Conservation (phyloP, 495 filamentous ascomycete species). For the Ascobolus immersus region DNA sequence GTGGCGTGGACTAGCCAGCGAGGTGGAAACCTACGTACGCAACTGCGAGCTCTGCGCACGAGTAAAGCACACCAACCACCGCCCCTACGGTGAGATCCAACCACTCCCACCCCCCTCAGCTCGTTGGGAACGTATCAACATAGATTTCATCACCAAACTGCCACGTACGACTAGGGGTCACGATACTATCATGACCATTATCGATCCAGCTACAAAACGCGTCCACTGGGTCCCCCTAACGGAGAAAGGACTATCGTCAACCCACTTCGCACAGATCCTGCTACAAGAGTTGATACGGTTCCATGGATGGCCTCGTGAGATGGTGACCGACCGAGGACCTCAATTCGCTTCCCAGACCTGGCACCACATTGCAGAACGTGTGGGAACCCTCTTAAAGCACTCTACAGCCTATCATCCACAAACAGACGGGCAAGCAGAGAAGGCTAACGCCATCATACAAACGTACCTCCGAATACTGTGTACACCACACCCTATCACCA, state of each 20-base stretch:
- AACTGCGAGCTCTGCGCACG: not conserved
- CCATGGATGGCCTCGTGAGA: too few relatives aligned
- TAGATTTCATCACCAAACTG: constrained; percentile 4
- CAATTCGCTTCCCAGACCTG: too few relatives aligned
- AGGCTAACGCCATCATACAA: not conserved
- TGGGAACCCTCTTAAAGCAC: too few relatives aligned
- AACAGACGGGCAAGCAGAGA: not conserved
- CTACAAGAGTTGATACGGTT: too few relatives aligned
- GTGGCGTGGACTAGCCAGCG: not conserved
- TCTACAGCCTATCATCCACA: not conserved
- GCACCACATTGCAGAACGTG: too few relatives aligned
- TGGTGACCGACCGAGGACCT: too few relatives aligned
- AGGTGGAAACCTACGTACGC: not conserved
- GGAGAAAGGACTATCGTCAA: not conserved
- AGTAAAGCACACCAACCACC: not conserved
- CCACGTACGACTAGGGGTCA: not conserved
- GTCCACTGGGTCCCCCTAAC: not conserved
- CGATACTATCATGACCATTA: constrained; percentile 2
- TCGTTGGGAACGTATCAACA: constrained; percentile 1
- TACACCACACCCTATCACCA: too few relatives aligned
- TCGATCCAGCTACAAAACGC: constrained; percentile 1
- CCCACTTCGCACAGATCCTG: not conserved
- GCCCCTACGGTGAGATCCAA: not conserved
- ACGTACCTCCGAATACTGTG: not conserved
- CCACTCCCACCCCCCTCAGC: not conserved